Conservation (phyloP, 1,139 yeast genomes). For the Hansenula lynferdii region DNA sequence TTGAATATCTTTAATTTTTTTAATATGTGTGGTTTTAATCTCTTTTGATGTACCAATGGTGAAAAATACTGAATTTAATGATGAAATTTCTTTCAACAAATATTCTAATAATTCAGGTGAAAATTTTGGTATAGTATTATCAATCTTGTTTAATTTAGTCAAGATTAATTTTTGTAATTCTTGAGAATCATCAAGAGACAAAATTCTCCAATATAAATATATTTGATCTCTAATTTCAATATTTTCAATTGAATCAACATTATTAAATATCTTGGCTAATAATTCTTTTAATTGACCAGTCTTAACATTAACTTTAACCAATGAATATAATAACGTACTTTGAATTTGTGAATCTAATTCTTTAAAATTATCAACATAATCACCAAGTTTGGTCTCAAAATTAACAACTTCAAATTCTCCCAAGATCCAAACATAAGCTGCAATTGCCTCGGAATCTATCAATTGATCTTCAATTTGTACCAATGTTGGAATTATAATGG, state of each 20-base stretch:
- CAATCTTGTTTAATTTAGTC: conserved; percentile 64
- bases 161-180: conserved; percentile 42
- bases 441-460: conserved; percentile 56
- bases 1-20: conserved; percentile 70
- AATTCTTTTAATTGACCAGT: conserved; percentile 35
- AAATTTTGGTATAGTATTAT: conserved; percentile 66
- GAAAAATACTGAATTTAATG: conserved; percentile 86
- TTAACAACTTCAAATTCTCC: conserved; percentile 80
- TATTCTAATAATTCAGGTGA: conserved; percentile 65
- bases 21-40: conserved; percentile 32
- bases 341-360: conserved; percentile 78
- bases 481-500: conserved; percentile 70
- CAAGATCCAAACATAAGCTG: conserved; percentile 83
- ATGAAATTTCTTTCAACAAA: conserved; percentile 71
- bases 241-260: conserved; percentile 79
- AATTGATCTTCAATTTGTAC: conserved; percentile 55
- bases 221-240: conserved; percentile 95
- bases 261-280: conserved; percentile 71
- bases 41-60: conserved; percentile 55
- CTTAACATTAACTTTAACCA: conserved; percentile 63
- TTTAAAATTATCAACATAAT: conserved; percentile 55
- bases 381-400: conserved; percentile 37
- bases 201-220: conserved; percentile 87
- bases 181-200: conserved; percentile 38
- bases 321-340: conserved; percentile 66